Evolutionary conservation across 2,329 filamentous ascomycete genomes (phyloP).

Genomic region (Colletotrichum zoysiae): DNA sequence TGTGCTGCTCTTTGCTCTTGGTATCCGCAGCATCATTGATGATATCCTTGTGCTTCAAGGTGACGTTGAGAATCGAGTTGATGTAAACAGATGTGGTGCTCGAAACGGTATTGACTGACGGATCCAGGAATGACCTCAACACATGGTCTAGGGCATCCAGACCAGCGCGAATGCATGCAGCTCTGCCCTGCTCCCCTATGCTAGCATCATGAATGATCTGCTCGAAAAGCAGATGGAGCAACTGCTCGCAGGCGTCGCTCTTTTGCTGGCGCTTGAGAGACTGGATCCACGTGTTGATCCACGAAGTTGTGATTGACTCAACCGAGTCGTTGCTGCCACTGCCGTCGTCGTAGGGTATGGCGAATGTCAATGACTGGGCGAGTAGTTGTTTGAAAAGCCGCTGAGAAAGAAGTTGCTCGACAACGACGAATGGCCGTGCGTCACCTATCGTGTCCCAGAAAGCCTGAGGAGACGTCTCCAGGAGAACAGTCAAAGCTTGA

Average conservation of each 20-base stretch:
- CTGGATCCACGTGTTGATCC: conserved; percentile 81
- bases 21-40: conserved; percentile 66
- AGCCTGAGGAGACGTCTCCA: conserved; percentile 80
- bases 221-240: conserved; percentile 80
- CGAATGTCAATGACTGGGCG: conserved; percentile 66
- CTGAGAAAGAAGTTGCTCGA: conserved; percentile 86
- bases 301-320: conserved; percentile 77
- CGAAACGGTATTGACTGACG: conserved; percentile 52
- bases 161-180: conserved; percentile 74
- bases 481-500: conserved; percentile 75
- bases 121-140: conserved; percentile 67
- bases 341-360: conserved; percentile 64
- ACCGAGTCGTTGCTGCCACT: conserved; percentile 53
- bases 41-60: conserved; percentile 72
- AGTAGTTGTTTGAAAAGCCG: conserved; percentile 74
- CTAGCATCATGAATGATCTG: conserved; percentile 67
- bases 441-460: conserved; percentile 92
- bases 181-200: conserved; percentile 69
- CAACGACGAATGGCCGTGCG: conserved; percentile 81
- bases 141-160: conserved; percentile 71
- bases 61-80: conserved; percentile 74
- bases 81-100: conserved; percentile 72
- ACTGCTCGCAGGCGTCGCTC: conserved; percentile 82
- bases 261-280: conserved; percentile 83
- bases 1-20: conserved; percentile 50